Evolutionary conservation across 75 land plant species (phyloP).

Genomic region (Isoetes taiwanensis): DNA sequence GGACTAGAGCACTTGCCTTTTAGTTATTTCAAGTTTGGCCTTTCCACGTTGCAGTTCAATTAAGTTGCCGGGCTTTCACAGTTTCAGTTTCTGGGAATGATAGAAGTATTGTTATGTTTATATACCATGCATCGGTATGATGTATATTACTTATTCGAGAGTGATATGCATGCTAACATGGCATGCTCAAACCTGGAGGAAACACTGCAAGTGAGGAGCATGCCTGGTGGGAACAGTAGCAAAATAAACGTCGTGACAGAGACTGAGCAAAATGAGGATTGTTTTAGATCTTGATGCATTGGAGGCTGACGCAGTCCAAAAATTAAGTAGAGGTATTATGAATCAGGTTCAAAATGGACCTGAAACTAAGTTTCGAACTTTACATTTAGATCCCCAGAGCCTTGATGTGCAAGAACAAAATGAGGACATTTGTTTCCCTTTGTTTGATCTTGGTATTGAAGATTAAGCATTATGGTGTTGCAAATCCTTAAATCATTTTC

Average conservation of each 20-base stretch:
- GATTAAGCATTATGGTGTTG: too few relatives aligned
- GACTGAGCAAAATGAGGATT: neutral
- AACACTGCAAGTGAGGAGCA: neutral
- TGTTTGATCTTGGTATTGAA: constrained; percentile 16
- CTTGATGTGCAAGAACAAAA: neutral
- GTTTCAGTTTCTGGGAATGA: too few relatives aligned
- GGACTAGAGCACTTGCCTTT: too few relatives aligned
- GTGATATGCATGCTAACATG: constrained; percentile 4
- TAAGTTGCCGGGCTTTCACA: too few relatives aligned
- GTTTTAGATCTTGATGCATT: constrained; percentile 79
- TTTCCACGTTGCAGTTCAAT: too few relatives aligned
- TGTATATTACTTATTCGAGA: too few relatives aligned
- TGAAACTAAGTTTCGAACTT: neutral
- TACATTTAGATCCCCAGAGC: neutral
- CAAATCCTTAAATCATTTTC: too few relatives aligned
- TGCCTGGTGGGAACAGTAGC: neutral
- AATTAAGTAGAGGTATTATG: constrained; percentile 17
- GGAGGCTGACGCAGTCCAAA: constrained; percentile 66
- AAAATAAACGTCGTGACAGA: neutral
- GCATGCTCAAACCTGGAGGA: constrained; percentile 5
- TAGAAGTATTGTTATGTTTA: too few relatives aligned
- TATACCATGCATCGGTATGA: too few relatives aligned
- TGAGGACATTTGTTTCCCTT: constrained; percentile 11
- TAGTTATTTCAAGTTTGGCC: too few relatives aligned
- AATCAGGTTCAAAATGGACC: neutral